Evolutionary conservation across 306 rosid species (phyloP).

Genomic region (Adenanthera pavonina): DNA sequence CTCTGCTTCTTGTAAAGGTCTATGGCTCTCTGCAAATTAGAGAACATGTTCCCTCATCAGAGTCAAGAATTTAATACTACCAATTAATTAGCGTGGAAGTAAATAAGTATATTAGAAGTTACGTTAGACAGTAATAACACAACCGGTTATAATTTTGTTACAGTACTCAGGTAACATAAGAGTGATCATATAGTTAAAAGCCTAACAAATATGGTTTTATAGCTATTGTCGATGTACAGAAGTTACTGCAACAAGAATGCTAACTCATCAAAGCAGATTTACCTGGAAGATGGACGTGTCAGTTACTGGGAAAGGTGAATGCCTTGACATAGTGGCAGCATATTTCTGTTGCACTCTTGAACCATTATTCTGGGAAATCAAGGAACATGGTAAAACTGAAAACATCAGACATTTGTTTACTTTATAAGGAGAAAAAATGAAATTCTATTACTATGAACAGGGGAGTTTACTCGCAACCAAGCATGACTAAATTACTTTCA

Average conservation of each 20-base stretch:
- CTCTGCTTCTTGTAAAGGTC: constrained; percentile 81
- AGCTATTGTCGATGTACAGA: neutral
- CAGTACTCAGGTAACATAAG: constrained; percentile 16
- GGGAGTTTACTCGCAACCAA: constrained; percentile 5
- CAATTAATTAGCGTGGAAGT: constrained; percentile 18
- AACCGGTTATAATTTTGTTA: neutral
- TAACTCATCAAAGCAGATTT: constrained; percentile 32
- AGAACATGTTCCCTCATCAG: constrained; percentile 36
- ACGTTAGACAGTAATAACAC: constrained; percentile 3
- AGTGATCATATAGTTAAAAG: neutral
- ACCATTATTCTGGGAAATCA: constrained; percentile 70
- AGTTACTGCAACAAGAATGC: constrained; percentile 7
- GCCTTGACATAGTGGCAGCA: constrained; percentile 46
- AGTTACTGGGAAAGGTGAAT: constrained; percentile 63
- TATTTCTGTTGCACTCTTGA: constrained; percentile 53
- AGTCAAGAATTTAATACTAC: constrained; percentile 33
- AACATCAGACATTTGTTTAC: constrained; percentile 29
- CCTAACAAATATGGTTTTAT: constrained; percentile 27
- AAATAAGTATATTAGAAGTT: constrained; percentile 23
- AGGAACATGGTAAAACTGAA: neutral
- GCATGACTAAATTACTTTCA: neutral
- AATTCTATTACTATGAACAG: neutral
- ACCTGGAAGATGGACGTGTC: constrained; percentile 81
- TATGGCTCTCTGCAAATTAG: constrained; percentile 74
- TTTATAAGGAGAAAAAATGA: neutral